Conservation (phyloP, 345 rosid genomes). For the Raphanus sativus region DNA sequence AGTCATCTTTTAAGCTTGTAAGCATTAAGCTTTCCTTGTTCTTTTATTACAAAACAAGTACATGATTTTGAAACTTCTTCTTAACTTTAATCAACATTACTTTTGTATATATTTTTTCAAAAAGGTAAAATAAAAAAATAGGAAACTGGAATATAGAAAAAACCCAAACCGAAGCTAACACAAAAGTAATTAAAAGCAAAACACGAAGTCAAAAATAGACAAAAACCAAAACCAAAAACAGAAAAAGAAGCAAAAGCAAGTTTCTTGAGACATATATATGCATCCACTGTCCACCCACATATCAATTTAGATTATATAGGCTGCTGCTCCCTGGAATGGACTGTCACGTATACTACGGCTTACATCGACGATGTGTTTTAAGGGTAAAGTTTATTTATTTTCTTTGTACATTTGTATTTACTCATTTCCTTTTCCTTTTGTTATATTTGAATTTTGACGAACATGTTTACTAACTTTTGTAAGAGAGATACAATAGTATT, state of each 20-base stretch:
- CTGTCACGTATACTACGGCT: background rate
- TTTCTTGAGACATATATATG: background rate
- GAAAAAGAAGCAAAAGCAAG: conserved; percentile 6
- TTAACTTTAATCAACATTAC: background rate
- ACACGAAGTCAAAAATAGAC: conserved; percentile 34
- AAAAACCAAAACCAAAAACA: background rate
- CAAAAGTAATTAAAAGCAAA: background rate
- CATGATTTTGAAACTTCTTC: background rate
- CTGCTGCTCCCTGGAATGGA: background rate
- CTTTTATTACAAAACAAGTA: background rate
- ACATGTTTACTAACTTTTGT: background rate
- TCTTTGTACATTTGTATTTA: background rate
- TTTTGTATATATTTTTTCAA: background rate
- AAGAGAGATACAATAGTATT: background rate
- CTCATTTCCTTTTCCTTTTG: no score
- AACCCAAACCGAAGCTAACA: conserved; percentile 7
- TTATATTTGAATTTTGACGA: no score
- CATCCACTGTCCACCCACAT: no score
- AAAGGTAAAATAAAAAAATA: background rate
- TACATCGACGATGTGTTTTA: background rate
- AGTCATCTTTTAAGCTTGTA: background rate
- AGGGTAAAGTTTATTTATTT: background rate
- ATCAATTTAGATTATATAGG: conserved; percentile 3
- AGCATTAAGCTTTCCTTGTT: background rate
- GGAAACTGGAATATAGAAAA: conserved; percentile 13